Base-by-base conservation (phyloP, 805 yeast genomes). In the Yarrowia hollandica region DNA sequence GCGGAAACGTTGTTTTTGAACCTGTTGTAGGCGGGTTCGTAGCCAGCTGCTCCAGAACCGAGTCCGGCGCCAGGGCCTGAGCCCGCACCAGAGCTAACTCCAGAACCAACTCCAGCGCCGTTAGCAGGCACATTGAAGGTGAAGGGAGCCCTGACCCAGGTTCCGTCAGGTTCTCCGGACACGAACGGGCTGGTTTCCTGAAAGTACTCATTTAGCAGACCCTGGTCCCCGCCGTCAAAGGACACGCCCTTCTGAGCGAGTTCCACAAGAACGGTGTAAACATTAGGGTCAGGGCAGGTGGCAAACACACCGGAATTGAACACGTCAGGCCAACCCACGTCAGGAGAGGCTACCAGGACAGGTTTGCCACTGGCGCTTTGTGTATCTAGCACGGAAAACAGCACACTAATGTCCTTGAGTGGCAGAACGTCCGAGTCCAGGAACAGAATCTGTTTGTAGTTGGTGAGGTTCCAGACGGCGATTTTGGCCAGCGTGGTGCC, bases 141-240 rank as follows among this genome's bases (percentile, higher is more conserved):
- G 66, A 91, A 92, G 1, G 97, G 91, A 48, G 94, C 72, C 46
- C 82, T 78, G 28, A 76, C 71, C 97, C 97, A 91, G 8, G 34
- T 16, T n/a, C 46, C 44, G 26, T 18, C 21, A 9, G 38, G 5
- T 9, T 30, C 38, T 0, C 11, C 18, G 10, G 33, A 18, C 3
- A 12, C 15, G 11, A 50, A 28, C 16, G 23, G 30, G 30, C 57
- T 61, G 58, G 72, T 70, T 2, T 68, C 65, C 12, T 61, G 64
- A 69, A 88, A 89, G 66, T 80, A 85, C 67, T 87, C 88, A 71
- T 90, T 90, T 63, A 90, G 75, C 33, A 90, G 75, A 11, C 97
- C 97, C 71, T 90, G 97, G 72, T 90, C 97, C 2, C 96, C 92
- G 38, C 96, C 96, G 71, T 90, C 97, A 65, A 89, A 88, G 1